Evolutionary conservation across 2,329 filamentous ascomycete genomes (phyloP).

Genomic region (Orbilia blumenaviensis): DNA sequence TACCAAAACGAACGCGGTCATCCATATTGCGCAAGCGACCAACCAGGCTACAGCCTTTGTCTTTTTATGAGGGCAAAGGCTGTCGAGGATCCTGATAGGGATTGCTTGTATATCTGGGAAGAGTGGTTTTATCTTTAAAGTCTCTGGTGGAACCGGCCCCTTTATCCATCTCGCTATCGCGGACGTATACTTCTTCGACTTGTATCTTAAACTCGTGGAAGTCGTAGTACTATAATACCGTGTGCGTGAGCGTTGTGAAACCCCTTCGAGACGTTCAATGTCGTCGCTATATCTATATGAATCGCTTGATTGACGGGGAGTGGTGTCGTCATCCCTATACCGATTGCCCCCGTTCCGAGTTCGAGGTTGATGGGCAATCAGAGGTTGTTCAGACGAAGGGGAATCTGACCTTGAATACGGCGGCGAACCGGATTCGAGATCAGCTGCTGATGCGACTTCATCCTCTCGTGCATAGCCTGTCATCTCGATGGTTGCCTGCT

Average conservation of each 20-base stretch:
- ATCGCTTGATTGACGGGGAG: not conserved
- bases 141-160: constrained; percentile 68
- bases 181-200: constrained; percentile 36
- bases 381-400: constrained; percentile 51
- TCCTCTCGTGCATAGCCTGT: constrained; percentile 44
- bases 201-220: constrained; percentile 31
- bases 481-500: constrained; percentile 52
- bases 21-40: constrained; percentile 72
- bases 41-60: constrained; percentile 66
- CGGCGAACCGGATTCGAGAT: constrained; percentile 54
- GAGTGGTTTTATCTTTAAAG: constrained; percentile 68
- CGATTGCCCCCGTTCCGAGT: constrained; percentile 8
- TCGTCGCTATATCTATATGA: constrained; percentile 38
- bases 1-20: constrained; percentile 74
- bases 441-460: constrained; percentile 51
- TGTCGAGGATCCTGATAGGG: constrained; percentile 72
- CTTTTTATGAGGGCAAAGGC: constrained; percentile 60
- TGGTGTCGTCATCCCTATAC: constrained; percentile 19
- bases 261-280: constrained; percentile 49
- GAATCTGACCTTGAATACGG: constrained; percentile 54
- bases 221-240: constrained; percentile 33
- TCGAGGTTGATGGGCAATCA: constrained; percentile 26
- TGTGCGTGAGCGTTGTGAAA: constrained; percentile 42
- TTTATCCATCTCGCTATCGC: constrained; percentile 55
- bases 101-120: constrained; percentile 74